phyloP scores from a whole-genome alignment of 2,329 filamentous ascomycete genomes.

The Penicillium sp. region DNA sequence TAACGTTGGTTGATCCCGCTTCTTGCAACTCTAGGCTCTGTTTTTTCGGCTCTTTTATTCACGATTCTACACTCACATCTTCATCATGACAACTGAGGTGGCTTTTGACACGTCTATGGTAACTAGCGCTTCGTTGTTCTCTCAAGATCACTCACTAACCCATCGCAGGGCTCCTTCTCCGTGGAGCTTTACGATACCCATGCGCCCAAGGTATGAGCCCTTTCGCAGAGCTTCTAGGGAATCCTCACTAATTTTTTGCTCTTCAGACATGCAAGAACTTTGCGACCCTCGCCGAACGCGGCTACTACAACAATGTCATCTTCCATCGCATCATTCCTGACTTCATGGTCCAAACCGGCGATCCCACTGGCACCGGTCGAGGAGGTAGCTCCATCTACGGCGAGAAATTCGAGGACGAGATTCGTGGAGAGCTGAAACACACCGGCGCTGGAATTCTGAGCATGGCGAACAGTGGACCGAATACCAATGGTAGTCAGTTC shows the following conservation, averaged over 20 bases:
- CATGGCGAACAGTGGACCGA: conserved; percentile 93
- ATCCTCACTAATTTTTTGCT: conserved; percentile 18
- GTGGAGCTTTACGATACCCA: conserved; percentile 88
- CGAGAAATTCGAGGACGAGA: conserved; percentile 92
- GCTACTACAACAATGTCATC: conserved; percentile 82
- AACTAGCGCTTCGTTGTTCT: conserved; percentile 19
- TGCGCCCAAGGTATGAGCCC: conserved; percentile 64
- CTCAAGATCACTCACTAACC: conserved; percentile 17
- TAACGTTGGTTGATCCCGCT: conserved; percentile 4
- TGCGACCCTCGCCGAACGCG: conserved; percentile 70
- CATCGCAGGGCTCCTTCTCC: conserved; percentile 69
- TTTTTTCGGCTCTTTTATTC: background rate
- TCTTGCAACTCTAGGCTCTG: conserved; percentile 4
- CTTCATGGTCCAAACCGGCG: conserved; percentile 96
- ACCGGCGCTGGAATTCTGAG: conserved; percentile 89
- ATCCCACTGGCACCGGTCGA: conserved; percentile 89
- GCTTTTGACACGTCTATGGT: conserved; percentile 85
- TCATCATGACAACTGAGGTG: conserved; percentile 72
- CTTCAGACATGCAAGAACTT: conserved; percentile 80
- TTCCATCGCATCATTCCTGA: conserved; percentile 94
- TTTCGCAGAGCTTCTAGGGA: background rate
- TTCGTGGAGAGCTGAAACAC: conserved; percentile 74
- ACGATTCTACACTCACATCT: background rate
- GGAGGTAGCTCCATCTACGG: conserved; percentile 90
- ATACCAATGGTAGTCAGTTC: conserved; percentile 95